Conservation (phyloP, 2,329 filamentous ascomycete genomes). For the Magnaporthiopsis incrustans region DNA sequence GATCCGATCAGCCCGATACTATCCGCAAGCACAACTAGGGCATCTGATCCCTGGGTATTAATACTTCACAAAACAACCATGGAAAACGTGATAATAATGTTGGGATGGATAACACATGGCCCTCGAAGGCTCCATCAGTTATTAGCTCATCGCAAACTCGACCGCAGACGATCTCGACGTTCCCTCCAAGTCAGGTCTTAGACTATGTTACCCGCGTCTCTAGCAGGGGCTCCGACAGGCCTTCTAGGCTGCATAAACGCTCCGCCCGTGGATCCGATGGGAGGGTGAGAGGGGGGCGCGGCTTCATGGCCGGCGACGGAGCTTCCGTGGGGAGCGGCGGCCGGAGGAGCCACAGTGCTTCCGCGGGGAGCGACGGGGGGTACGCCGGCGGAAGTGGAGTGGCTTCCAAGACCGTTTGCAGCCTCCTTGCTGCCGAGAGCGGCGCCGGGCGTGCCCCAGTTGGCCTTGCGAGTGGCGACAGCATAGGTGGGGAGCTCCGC, state of each 20-base stretch:
- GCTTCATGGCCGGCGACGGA: not conserved
- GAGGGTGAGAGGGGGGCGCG: not conserved
- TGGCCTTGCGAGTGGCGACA: slow-evolving; percentile 7
- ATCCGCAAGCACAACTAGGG: too few species aligned
- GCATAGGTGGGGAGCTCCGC: not conserved
- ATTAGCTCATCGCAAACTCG: too few species aligned
- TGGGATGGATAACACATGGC: too few species aligned
- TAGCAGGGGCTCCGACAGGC: slow-evolving; percentile 1
- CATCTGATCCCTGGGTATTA: too few species aligned
- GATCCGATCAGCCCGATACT: too few species aligned
- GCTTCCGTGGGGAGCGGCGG: too few species aligned
- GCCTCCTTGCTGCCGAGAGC: slow-evolving; percentile 1
- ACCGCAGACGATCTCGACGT: too few species aligned
- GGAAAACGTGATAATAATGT: too few species aligned
- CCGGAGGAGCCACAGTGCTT: too few species aligned
- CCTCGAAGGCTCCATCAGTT: too few species aligned
- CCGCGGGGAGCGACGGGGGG: too few species aligned
- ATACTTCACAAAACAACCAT: too few species aligned
- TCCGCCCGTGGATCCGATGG: not conserved
- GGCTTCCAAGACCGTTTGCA: not conserved
- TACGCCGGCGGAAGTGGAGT: not conserved
- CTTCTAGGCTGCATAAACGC: slow-evolving; percentile 6
- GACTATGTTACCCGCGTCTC: not conserved
- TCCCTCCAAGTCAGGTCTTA: not conserved
- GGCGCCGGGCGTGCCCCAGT: not conserved